Evolutionary conservation across 78 protist genomes (phyloP).

Genomic region (Isochrysis galbana): DNA sequence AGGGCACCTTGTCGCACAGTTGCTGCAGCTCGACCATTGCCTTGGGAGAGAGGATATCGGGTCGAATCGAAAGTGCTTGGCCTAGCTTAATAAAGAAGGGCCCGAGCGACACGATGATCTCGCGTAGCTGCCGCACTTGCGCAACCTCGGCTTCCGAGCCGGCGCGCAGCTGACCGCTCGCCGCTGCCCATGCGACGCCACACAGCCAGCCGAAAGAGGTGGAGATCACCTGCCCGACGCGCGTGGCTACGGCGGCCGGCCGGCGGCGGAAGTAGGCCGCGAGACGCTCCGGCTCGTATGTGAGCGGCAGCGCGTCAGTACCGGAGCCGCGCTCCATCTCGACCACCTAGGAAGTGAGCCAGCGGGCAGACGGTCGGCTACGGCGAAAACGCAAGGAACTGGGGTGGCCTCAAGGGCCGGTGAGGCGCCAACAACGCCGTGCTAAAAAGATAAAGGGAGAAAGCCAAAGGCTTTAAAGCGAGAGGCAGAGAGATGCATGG

Average conservation of each 20-base stretch:
- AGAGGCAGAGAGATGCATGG: too few relatives aligned
- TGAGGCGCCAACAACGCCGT: too few relatives aligned
- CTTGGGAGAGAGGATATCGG: constrained; percentile 7
- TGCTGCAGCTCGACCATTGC: constrained; percentile 48
- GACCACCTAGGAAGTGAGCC: too few relatives aligned
- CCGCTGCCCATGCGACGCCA: neutral
- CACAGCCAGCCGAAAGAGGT: neutral
- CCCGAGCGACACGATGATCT: constrained; percentile 25
- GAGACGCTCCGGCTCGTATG: constrained; percentile 21
- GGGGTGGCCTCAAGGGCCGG: too few relatives aligned
- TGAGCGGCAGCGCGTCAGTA: neutral
- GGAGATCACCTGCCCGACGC: neutral
- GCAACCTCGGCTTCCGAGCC: neutral
- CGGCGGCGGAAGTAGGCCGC: neutral
- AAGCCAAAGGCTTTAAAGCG: too few relatives aligned
- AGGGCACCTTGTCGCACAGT: constrained; percentile 41
- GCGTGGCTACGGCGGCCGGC: neutral
- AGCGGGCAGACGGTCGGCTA: too few relatives aligned
- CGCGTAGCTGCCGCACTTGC: neutral
- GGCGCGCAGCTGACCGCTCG: neutral
- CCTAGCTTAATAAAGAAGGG: constrained; percentile 40
- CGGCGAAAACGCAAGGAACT: too few relatives aligned
- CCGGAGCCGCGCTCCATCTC: neutral
- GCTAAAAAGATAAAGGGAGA: too few relatives aligned
- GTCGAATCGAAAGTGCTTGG: constrained; percentile 47